These are phyloP conservation scores for Mortierella sp. DNA, from an alignment of 371 early-diverging fungal species.

Conservation along the genomic window DNA sequence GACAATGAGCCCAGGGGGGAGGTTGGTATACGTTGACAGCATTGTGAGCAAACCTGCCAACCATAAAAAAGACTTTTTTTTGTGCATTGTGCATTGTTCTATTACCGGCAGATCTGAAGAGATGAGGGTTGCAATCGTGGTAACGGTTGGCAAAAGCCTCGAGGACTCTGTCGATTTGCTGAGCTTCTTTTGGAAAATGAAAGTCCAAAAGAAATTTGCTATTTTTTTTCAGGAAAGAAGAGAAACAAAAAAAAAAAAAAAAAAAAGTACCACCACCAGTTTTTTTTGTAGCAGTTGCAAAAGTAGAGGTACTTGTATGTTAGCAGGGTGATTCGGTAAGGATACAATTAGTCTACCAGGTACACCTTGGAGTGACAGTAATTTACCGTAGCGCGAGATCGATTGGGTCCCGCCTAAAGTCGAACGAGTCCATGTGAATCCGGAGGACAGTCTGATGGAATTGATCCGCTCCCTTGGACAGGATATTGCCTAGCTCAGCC, in stretches of 20 bases:
- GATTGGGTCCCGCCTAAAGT: constrained; percentile 75
- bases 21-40: background rate
- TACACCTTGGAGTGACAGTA: background rate
- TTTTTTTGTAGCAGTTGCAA: no score
- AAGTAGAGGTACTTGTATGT: no score
- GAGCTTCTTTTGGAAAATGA: constrained; percentile 88
- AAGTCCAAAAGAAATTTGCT: constrained; percentile 82
- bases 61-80: background rate
- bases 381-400: constrained; percentile 77
- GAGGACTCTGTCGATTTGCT: constrained; percentile 92
- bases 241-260: constrained; percentile 3
- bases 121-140: constrained; percentile 74
- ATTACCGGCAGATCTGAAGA: constrained; percentile 72
- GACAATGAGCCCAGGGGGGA: no score
- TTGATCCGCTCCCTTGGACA: constrained; percentile 54
- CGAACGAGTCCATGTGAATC: constrained; percentile 68
- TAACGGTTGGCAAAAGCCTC: constrained; percentile 85
- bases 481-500: constrained; percentile 54
- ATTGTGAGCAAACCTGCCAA: background rate
- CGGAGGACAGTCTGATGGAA: constrained; percentile 59
- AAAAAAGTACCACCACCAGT: no score
- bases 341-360: constrained; percentile 13
- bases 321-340: background rate
- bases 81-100: background rate
- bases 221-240: background rate